Conservation (phyloP, 2,329 filamentous ascomycete genomes). For the Arthrobotrys sphaeroides region DNA sequence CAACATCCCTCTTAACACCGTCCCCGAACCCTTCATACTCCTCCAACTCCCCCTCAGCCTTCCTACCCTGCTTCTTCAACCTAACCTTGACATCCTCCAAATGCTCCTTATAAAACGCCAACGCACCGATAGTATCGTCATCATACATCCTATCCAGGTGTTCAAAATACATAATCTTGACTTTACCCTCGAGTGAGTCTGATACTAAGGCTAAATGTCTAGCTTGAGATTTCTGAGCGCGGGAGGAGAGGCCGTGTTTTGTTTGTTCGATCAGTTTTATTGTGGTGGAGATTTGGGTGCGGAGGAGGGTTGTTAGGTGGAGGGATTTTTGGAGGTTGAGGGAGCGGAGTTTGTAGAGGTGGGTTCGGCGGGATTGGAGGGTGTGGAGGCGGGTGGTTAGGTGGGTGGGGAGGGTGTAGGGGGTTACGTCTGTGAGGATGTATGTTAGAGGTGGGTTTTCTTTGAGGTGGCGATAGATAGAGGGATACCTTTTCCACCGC, state of each 20-base stretch:
- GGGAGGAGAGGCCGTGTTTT: conserved; percentile 50
- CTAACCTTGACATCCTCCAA: conserved; percentile 56
- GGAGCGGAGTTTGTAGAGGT: conserved; percentile 52
- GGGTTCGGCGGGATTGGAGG: conserved; percentile 31
- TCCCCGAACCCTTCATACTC: conserved; percentile 50
- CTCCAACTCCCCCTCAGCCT: conserved; percentile 56
- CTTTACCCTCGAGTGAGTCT: conserved; percentile 56
- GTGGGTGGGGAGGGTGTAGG: conserved; percentile 27
- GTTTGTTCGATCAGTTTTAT: conserved; percentile 40
- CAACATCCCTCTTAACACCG: conserved; percentile 34
- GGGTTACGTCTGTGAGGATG: conserved; percentile 13
- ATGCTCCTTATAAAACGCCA: conserved; percentile 57
- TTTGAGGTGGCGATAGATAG: neutral
- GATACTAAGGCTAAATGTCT: conserved; percentile 56
- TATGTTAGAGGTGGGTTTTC: neutral
- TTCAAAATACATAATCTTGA: conserved; percentile 56
- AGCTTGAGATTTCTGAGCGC: conserved; percentile 53
- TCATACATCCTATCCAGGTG: conserved; percentile 56
- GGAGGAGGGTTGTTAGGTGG: conserved; percentile 39
- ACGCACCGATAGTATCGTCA: conserved; percentile 54
- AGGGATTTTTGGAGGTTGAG: conserved; percentile 52
- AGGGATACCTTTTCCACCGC: conserved; percentile 27
- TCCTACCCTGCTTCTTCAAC: conserved; percentile 54
- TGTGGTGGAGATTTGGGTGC: conserved; percentile 26
- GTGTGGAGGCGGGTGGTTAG: conserved; percentile 25